These are phyloP conservation scores for Sporormia fimetaria DNA, from an alignment of 495 filamentous ascomycete genomes.

Conservation along the genomic window DNA sequence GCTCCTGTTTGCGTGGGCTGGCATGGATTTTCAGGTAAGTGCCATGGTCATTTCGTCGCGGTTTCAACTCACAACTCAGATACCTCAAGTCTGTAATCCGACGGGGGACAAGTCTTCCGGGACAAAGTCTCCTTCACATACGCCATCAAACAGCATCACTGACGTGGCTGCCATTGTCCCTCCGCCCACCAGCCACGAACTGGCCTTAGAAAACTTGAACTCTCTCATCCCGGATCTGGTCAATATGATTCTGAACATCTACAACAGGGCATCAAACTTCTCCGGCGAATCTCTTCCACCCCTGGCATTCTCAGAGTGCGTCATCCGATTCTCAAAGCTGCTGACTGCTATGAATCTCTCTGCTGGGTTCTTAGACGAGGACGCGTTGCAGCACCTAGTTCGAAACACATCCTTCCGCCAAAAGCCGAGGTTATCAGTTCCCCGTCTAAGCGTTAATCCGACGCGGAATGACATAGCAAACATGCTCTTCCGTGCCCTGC, in stretches of 20 bases:
- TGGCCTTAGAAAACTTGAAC: constrained; percentile 53
- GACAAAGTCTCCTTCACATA: constrained; percentile 28
- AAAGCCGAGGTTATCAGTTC: constrained; percentile 22
- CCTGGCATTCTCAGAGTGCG: constrained; percentile 67
- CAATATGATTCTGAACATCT: constrained; percentile 73
- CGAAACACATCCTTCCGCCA: constrained; percentile 15
- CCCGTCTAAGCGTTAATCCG: constrained; percentile 40
- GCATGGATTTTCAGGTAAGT: constrained; percentile 72
- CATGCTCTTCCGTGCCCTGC: constrained; percentile 62
- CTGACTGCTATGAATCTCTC: constrained; percentile 58
- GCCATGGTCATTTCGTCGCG: constrained; percentile 7
- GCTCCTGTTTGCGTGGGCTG: constrained; percentile 73
- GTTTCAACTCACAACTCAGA: constrained; percentile 32
- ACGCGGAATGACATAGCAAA: constrained; percentile 56
- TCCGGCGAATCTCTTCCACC: constrained; percentile 72
- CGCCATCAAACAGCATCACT: constrained; percentile 30
- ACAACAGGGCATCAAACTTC: constrained; percentile 61
- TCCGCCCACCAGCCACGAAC: constrained; percentile 38
- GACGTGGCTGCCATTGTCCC: constrained; percentile 37
- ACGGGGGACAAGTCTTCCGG: constrained; percentile 39
- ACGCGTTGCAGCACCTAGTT: constrained; percentile 44
- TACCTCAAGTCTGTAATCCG: constrained; percentile 53
- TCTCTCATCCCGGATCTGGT: constrained; percentile 60
- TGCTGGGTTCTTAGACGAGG: constrained; percentile 55
- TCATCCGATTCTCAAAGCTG: constrained; percentile 67